A percentile compares a stretch with the other conserved stretches of the same genome.
Conservation (phyloP, 371 early-diverging fungal species). For the Mucor mucedo region DNA sequence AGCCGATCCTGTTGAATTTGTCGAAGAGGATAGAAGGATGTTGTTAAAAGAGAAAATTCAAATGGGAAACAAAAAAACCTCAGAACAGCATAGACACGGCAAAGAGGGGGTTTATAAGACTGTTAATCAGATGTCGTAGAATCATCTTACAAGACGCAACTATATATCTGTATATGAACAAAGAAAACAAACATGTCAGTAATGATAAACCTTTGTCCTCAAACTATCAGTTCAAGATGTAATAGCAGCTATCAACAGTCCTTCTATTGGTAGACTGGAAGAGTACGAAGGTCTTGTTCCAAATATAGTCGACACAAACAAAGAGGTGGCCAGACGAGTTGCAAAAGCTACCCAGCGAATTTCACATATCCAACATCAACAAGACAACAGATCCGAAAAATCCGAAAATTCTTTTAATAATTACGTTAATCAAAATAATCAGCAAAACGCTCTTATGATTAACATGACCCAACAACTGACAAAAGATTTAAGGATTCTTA, state of each 20-base stretch:
- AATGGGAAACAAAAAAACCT: neutral
- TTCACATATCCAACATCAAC: neutral
- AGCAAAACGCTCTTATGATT: neutral
- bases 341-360: neutral
- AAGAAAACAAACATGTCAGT: slow-evolving; percentile 11
- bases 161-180: slow-evolving; percentile 6
- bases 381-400: neutral
- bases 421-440: neutral
- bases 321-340: slow-evolving; percentile 2
- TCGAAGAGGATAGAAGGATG: slow-evolving; percentile 7
- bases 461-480: slow-evolving; percentile 1
- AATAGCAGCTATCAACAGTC: neutral
- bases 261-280: slow-evolving; percentile 6
- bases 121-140: slow-evolving; percentile 15
- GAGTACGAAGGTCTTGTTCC: slow-evolving; percentile 17
- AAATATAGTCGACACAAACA: slow-evolving; percentile 7
- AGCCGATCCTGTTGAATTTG: too few species aligned
- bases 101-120: slow-evolving; percentile 7
- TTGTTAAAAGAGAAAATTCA: neutral
- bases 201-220: neutral
- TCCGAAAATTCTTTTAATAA: too few species aligned
- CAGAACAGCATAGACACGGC: neutral
- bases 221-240: neutral
- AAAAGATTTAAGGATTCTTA: neutral
- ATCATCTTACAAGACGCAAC: slow-evolving; percentile 16